Base-by-base conservation (phyloP, 257 asterid genomes). In the Rhazya stricta region DNA sequence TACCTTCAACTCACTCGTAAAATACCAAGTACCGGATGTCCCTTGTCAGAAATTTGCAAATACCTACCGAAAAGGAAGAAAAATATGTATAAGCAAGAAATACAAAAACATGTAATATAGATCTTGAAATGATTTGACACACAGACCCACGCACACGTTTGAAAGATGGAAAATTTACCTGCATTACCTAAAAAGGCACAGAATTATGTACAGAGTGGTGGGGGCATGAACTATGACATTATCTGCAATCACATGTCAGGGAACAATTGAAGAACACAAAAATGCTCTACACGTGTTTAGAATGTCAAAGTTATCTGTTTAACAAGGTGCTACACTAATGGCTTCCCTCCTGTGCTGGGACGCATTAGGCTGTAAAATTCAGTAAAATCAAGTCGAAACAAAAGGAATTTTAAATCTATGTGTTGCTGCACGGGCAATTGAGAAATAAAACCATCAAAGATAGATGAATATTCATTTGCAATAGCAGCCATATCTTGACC, bases 341-440 rank as follows among this genome's bases (percentile, higher is more conserved):
- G 84, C 82, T 89, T 94, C 81, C 84, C 88, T 77, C 77, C 85
- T 30, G 78, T 80, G 76, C 50, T 80, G 60, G 84, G 86, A 74
- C 85, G 91, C 75, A 80, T 73, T 78, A 85, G 91, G 86, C 94
- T 84, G 81, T 95, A 95, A 81, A 92, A 92, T 75, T 91, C 93
- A 10, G 98, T 95, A 89, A 95, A 95, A 80, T 95, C 97, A 74
- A 95, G 84, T 67, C 98, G 93, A 78, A 95, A 95, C 89, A 85
- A 85, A 50, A 92, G 97, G 88, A 95, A 95, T 88, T 95, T 95
- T 88, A 92, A 76, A 81, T 95, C 97, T 42, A 91, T 86, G 82
- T 92, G 97, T 72, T 92, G 89, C 76, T 92, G 98, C 72, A 89
- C 77, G 19, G 99, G 97, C 85, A 95, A 79, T 66, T 91, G 91